Conservation (phyloP, 2,329 filamentous ascomycete species). For the Xylariaceae sp. region DNA sequence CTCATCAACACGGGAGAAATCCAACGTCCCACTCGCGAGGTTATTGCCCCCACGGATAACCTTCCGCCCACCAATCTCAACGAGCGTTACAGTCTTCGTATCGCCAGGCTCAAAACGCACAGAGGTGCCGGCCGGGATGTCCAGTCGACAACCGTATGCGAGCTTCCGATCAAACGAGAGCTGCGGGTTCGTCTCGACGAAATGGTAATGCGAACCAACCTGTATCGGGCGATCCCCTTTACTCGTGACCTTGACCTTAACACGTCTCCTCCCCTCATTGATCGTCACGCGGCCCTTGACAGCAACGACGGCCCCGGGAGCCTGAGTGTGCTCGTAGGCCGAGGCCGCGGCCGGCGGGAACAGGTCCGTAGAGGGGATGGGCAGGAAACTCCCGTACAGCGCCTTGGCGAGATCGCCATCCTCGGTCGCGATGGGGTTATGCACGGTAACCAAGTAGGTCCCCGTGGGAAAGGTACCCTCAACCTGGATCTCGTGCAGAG, state of each 20-base stretch:
- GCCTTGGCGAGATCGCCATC: conserved; percentile 84
- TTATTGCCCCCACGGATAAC: conserved; percentile 82
- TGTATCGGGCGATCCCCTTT: conserved; percentile 88
- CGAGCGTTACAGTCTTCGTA: conserved; percentile 81
- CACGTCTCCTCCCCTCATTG: conserved; percentile 70
- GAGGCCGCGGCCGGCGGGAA: conserved; percentile 63
- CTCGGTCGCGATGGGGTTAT: conserved; percentile 80
- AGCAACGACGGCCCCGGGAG: conserved; percentile 77
- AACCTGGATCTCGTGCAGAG: conserved; percentile 81
- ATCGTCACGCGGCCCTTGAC: conserved; percentile 64
- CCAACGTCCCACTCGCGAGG: conserved; percentile 69
- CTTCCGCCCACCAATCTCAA: conserved; percentile 79
- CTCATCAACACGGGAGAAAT: conserved; percentile 56
- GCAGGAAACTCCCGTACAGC: conserved; percentile 87
- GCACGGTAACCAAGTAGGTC: conserved; percentile 91
- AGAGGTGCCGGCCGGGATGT: conserved; percentile 87
- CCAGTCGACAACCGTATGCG: conserved; percentile 80
- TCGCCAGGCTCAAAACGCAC: conserved; percentile 94
- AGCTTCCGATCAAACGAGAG: conserved; percentile 81
- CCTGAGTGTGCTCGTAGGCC: conserved; percentile 63
- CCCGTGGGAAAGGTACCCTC: conserved; percentile 90
- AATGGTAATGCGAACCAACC: conserved; percentile 93
- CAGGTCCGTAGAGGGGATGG: conserved; percentile 63
- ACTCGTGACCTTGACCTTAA: conserved; percentile 74
- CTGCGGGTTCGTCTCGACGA: conserved; percentile 89